Evolutionary conservation across 352 stramenopile species (phyloP), one percentile per base, ranked within the genome.

Genomic region (Albugo candida): DNA sequence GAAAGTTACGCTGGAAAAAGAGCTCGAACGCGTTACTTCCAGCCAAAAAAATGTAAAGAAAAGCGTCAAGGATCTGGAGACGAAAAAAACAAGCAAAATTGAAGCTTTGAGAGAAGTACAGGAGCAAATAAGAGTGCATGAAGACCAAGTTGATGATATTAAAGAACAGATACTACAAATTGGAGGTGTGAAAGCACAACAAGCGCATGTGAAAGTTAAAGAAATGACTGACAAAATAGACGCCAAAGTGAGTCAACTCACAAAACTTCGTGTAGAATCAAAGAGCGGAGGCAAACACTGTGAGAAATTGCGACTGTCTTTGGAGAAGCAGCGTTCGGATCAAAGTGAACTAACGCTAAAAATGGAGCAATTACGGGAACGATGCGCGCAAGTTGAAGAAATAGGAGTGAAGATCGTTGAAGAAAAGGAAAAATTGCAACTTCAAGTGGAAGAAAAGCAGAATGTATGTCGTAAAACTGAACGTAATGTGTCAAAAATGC

Each of bases 161-260:
- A 96, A 98, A 63, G 84, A 96, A 34, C 70, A 81, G 27, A 98
- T 98, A 55, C 63, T 97, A 0, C 85, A 97, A 54, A 86, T 96
- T 37, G 93, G 93, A 43, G 92, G 93, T 21, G 70, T 72, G 21
- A 93, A 93, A 52, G 58, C 97, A 17, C 95, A 95, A 47, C 95
- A 96, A 51, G 85, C 96, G 56, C 78, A 96, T 50, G 83, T 92
- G 42, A 79, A 83, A 18, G 63, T 80, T 0, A 69, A 80, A 20
- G 85, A 83, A 48, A 79, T 88, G 36, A 70, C 66, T 0, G 82
- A 82, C 49, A 62, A 85, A 41, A 89, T 94, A 35, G 78, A 92
- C 14, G 71, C 80, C n/a, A 84, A 86, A 48, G 83, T 75, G 1
- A 94, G 95, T 60, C 64, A 81, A 52, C 81, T 93, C 56, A 84